Base-by-base conservation (phyloP, 2,329 filamentous ascomycete species). In the Colletotrichum tamarilloi region DNA sequence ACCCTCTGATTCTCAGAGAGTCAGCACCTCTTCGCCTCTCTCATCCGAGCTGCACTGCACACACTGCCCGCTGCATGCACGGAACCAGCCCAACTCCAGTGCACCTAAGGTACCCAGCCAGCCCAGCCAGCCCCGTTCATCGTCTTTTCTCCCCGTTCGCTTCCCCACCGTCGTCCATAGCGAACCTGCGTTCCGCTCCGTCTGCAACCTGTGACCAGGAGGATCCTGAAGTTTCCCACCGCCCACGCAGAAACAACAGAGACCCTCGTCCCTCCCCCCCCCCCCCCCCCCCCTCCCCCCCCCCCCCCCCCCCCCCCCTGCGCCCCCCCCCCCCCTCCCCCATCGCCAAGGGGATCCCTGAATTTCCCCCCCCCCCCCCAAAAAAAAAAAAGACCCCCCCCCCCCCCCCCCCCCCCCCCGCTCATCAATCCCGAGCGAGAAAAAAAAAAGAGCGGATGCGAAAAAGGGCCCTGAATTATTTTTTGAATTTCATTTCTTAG, bases 211-310 rank as follows among this genome's bases (percentile, higher is more conserved):
- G 53, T 59, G 64, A 28, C 32, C 24, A n/a, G 49, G 55, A 60
- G 42, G 53, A 58, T 59, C 64, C 64, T 19, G 5, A 62, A 49
- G 24, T 19, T 52, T 22, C 57, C 28, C 56, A 49, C 24, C 32
- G 62, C 32, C 55, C 16, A 19, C 38, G 38, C 38, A 42, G 38
- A 32, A 28, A n/a, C n/a, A 59, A 35, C 9, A 68, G 11, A 38
- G 5, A 56, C 42, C 42, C 42, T 49, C 42, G 42, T 49, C 42
- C 19, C 8, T n/a, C 16, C 14, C n/a, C 52, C 49, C 24, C 24
- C 22, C 22, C 22, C 22, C 22, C 56, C 55, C 68, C 68, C 68
- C 68, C 56, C 55, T 62, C 68, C 68, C 68, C 56, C 55, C 68
- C 68, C 68, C 22, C 22, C 22, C 22, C 22, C 22, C 22, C 22